These are phyloP conservation scores for Lotus japonicus DNA, from an alignment of 306 rosid genomes.

Conservation along the genomic window DNA sequence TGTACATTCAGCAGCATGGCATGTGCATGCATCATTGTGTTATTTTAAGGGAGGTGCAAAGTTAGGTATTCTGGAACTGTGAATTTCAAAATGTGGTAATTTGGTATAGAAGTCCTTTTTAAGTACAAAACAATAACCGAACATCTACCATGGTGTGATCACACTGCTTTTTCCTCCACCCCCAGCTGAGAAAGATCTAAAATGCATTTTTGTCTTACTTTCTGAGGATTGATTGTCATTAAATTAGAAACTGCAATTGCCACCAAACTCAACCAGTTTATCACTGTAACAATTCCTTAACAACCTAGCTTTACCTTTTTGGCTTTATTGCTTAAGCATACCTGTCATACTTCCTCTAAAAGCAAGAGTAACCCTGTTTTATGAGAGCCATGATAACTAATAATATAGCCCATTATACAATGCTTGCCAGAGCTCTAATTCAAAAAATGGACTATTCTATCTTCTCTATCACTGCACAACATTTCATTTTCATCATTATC, in stretches of 20 bases:
- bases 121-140: slow-evolving; percentile 12
- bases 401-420: neutral
- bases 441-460: slow-evolving; percentile 1
- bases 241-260: neutral
- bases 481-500: neutral
- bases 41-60: slow-evolving; percentile 8
- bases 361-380: neutral
- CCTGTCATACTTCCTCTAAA: neutral
- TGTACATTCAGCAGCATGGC: slow-evolving; percentile 27
- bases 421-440: neutral
- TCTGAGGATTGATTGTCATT: neutral
- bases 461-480: neutral
- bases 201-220: neutral
- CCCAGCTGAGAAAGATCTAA: neutral
- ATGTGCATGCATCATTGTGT: slow-evolving; percentile 28
- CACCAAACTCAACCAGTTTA: neutral
- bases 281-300: neutral
- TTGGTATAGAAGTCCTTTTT: slow-evolving; percentile 2
- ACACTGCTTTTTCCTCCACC: neutral
- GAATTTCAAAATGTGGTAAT: slow-evolving; percentile 5
- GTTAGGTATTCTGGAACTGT: slow-evolving; percentile 11
- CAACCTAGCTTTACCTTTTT: neutral
- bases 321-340: neutral
- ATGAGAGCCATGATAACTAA: neutral
- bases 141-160: slow-evolving; percentile 1